Evolutionary conservation across 208 protist species (phyloP).

Genomic region (Vickermania ingenoplastis): DNA sequence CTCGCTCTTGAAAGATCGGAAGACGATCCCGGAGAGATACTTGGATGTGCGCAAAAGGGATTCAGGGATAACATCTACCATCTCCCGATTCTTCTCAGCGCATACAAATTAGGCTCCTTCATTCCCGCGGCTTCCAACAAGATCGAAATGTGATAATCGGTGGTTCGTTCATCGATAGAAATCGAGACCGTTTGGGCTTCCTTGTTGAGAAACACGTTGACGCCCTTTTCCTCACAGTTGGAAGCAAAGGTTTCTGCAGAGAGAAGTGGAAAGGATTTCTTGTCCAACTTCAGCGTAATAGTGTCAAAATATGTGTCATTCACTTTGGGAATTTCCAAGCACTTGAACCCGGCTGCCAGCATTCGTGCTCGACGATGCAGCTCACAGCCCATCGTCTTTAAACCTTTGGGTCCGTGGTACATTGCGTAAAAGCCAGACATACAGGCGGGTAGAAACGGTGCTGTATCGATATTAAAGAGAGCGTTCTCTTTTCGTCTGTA

Average conservation of each 20-base stretch:
- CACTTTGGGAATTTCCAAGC: conserved; percentile 44
- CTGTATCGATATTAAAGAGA: conserved; percentile 97
- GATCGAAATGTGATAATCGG: conserved; percentile 51
- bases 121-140: conserved; percentile 74
- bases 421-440: conserved; percentile 95
- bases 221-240: conserved; percentile 55
- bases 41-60: conserved; percentile 46
- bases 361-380: conserved; percentile 80
- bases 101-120: conserved; percentile 31
- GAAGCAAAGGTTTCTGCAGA: conserved; percentile 45
- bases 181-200: conserved; percentile 56
- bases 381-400: conserved; percentile 87
- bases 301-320: conserved; percentile 89
- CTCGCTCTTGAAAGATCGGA: conserved; percentile 95
- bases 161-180: conserved; percentile 92
- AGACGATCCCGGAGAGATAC: conserved; percentile 91
- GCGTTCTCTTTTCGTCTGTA: conserved; percentile 96
- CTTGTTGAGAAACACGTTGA: conserved; percentile 88
- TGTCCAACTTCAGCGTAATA: conserved; percentile 47
- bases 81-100: conserved; percentile 32
- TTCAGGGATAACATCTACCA: conserved; percentile 29
- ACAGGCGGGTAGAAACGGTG: conserved; percentile 96
- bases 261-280: conserved; percentile 5
- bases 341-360: conserved; percentile 79
- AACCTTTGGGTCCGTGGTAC: conserved; percentile 95